Percentiles rank a stretch among this genome's conserved stretches.
These are phyloP conservation scores for Phytopythium ostracodes DNA, from an alignment of 352 stramenopile genomes.

Conservation along the genomic window DNA sequence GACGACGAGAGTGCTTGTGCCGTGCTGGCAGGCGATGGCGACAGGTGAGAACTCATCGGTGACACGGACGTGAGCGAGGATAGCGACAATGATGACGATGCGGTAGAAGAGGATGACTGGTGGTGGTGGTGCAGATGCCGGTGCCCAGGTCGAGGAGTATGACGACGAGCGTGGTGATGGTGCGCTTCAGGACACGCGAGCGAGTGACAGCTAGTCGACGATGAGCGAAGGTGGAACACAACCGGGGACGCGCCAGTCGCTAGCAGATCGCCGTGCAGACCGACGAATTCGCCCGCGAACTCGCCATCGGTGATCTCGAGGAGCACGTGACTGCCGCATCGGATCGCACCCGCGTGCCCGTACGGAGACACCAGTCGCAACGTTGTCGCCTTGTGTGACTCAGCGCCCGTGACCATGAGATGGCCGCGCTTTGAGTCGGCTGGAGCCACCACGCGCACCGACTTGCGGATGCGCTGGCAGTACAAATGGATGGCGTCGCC, in stretches of 20 bases:
- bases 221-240: constrained; percentile 26
- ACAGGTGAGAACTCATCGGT: neutral
- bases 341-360: constrained; percentile 30
- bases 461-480: constrained; percentile 37
- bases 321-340: constrained; percentile 49
- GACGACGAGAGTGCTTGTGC: neutral
- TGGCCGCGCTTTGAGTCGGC: constrained; percentile 56
- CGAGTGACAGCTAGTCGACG: constrained; percentile 5
- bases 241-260: constrained; percentile 41
- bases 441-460: constrained; percentile 33
- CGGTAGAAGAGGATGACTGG: neutral
- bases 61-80: neutral
- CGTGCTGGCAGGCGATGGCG: neutral
- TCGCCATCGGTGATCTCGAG: constrained; percentile 46
- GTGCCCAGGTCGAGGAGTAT: neutral
- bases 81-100: too few species aligned
- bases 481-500: constrained; percentile 53
- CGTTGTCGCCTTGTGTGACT: constrained; percentile 27
- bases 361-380: constrained; percentile 58
- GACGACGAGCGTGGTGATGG: neutral
- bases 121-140: neutral
- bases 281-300: constrained; percentile 46
- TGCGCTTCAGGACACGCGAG: constrained; percentile 9
- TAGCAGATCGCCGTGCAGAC: constrained; percentile 46
- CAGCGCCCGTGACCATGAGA: constrained; percentile 34